Base-by-base conservation (phyloP, 345 rosid genomes). In the Populus ilicifolia region DNA sequence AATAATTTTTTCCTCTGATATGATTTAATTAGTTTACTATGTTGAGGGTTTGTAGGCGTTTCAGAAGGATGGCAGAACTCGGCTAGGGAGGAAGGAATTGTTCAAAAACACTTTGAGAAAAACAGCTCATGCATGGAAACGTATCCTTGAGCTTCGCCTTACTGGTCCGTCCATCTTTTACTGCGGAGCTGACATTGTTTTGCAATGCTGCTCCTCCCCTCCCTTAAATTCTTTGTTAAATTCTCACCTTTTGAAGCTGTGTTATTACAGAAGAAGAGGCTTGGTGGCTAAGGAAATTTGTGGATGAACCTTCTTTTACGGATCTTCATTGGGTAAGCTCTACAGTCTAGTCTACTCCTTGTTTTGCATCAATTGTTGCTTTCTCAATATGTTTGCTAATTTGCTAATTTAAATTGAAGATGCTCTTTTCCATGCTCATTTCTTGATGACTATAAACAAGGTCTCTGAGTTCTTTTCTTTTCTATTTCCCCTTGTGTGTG, bases 261-360 rank as follows among this genome's bases (percentile, higher is more conserved):
- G 11, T 79, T 71, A 68, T 77, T 82, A 80, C 97, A 96, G 99
- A 96, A 82, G 97, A 96, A 84, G 98, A 96, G 86, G 92, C 93
- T 20, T 38, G 79, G 43, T 69, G n/a, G 73, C 62, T 96, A 76
- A 89, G 97, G 87, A 87, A 64, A 80, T 96, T 64, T 78, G 78
- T 96, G 44, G 99, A 96, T 75, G 91, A 96, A 67, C 97, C 99
- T 46, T 86, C 94, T 56, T 96, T 66, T 83, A 87, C 94, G 0
- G 98, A 96, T 91, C 99, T 96, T 69, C 99, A 96, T 73, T 94
- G 97, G 97, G 99, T 94, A 88, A 39, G 50, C 35, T 63, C 25
- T 21, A n/a, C 25, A 18, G n/a, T 52, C 29, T 59, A 18, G 59
- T 52, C 63, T 59, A 59, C 63, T 9, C 16, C 5, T 54, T 78